Evolutionary conservation across 768 basidiomycete genomes (phyloP), one percentile per base, ranked within the genome.

Genomic region (Hygrophorus pudorinus): DNA sequence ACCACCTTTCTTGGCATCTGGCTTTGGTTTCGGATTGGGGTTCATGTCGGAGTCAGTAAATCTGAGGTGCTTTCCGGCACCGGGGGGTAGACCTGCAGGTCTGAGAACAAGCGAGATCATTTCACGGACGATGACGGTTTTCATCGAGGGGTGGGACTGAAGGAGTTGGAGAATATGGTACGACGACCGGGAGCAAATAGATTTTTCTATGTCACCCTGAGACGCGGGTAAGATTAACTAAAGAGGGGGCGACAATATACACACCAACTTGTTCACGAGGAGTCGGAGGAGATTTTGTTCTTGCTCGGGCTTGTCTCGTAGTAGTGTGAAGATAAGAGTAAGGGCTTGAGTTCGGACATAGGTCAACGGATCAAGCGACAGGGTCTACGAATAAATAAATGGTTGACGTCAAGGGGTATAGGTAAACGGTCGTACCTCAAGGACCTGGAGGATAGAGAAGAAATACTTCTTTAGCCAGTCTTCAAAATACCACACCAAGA

Each of bases 401-500:
- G 12, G 18, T n/a, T 16, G 32, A 51, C 47, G 34, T 13, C 16
- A 45, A 3, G 10, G 29, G 9, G 14, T 9, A 33, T 44, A 42
- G 28, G 31, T 17, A 27, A 36, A 54, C 68, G 35, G 16, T 2
- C 31, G 10, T 33, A 85, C 89, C 75, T 99, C 94, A 13, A 97
- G 76, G 31, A 87, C 78, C 59, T 94, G 88, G 2, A 98, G 73
- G 31, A 96, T 62, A 2, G 81, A 81, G 64, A 94, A 98, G 66
- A 96, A 97, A 61, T 84, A 98, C 51, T 91, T 92, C 65, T 99
- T 99, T 40, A 97, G 60, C 87, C 90, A 97, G 54, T 98, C 94
- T 61, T 99, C 96, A 60, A 96, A 98, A 48, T 83, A 84, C 82
- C 86, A 98, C 2, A 83, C 46, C 4, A 92, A 54, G 0, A 97